phyloP scores from a whole-genome alignment of 768 basidiomycete genomes.

The Collybia mongolica region DNA sequence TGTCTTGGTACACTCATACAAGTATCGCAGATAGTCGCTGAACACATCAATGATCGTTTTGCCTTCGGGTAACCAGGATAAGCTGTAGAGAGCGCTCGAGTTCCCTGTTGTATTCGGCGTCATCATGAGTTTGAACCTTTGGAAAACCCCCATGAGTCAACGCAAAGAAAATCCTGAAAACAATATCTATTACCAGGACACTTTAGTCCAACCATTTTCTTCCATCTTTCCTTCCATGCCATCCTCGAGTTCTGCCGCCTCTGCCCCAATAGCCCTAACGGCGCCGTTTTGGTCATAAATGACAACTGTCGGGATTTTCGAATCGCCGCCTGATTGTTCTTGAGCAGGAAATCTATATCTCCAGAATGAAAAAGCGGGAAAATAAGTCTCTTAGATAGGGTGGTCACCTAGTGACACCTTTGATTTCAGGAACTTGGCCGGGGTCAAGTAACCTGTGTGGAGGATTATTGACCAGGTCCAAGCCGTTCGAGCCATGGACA shows the following conservation, averaged over 20 bases:
- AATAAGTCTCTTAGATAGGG: no score
- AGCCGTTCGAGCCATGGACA: no score
- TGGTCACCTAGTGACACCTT: slow-evolving; percentile 31
- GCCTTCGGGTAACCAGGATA: slow-evolving; percentile 21
- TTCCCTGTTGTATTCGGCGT: no score
- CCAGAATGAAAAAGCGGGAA: no score
- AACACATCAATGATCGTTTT: neutral
- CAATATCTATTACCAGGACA: slow-evolving; percentile 40
- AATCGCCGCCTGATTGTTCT: slow-evolving; percentile 42
- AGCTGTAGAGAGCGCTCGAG: slow-evolving; percentile 15
- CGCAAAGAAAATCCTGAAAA: neutral
- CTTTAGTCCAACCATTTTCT: slow-evolving; percentile 47
- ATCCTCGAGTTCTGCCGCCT: slow-evolving; percentile 34
- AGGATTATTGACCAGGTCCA: neutral
- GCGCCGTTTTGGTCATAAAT: slow-evolving; percentile 42
- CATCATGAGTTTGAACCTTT: neutral
- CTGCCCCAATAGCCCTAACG: slow-evolving; percentile 45
- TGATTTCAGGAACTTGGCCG: slow-evolving; percentile 27
- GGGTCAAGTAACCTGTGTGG: slow-evolving; percentile 29
- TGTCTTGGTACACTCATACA: slow-evolving; percentile 37
- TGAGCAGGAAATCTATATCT: slow-evolving; percentile 46
- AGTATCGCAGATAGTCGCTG: slow-evolving; percentile 23
- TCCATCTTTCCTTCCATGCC: slow-evolving; percentile 38
- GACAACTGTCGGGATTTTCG: slow-evolving; percentile 48
- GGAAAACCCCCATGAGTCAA: neutral